These are phyloP conservation scores for Ramalina intermedia DNA, from an alignment of 495 filamentous ascomycete species.

Conservation along the genomic window DNA sequence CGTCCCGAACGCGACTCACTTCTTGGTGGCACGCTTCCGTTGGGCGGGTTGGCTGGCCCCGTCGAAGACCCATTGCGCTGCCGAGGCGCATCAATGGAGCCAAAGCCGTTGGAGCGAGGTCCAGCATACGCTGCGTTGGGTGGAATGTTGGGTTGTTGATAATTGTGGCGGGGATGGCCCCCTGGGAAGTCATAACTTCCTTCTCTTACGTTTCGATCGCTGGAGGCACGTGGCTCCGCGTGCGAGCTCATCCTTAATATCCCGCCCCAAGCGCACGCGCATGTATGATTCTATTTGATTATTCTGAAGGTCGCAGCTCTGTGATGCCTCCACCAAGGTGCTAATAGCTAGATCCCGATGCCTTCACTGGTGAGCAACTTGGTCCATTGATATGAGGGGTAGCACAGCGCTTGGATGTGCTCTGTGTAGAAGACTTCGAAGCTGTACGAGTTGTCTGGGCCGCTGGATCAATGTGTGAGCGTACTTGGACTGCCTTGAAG, in stretches of 20 bases:
- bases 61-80: conserved; percentile 9
- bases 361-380: no score
- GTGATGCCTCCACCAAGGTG: no score
- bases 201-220: conserved; percentile 12
- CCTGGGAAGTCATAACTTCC: conserved; percentile 6
- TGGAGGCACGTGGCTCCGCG: conserved; percentile 14
- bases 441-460: no score
- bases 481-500: no score
- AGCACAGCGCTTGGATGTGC: no score
- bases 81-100: conserved; percentile 3
- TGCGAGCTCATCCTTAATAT: conserved; percentile 11
- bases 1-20: conserved; percentile 9
- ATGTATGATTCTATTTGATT: no score
- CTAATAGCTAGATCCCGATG: no score
- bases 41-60: conserved; percentile 7
- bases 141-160: conserved; percentile 3
- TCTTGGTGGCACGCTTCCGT: conserved; percentile 8
- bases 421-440: no score
- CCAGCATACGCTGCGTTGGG: conserved; percentile 3
- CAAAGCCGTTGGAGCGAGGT: conserved; percentile 9
- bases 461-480: no score
- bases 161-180: conserved; percentile 9
- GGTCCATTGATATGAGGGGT: no score
- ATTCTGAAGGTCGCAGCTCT: no score
- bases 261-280: no score